Conservation (phyloP, 176 grass and related monocot species). For the Oryza meridionalis region DNA sequence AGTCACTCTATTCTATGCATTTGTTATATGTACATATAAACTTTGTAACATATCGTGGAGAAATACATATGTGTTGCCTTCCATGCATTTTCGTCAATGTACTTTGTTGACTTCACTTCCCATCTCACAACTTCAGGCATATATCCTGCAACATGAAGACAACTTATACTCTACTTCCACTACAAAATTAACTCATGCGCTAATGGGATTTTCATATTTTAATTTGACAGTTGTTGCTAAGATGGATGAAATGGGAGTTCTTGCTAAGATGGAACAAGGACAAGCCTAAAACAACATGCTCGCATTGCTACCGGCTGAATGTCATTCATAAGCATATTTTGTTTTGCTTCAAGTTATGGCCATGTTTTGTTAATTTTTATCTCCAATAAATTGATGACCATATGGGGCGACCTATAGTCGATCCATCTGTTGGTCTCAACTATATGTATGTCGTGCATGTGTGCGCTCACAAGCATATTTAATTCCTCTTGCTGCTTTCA, state of each 20-base stretch:
- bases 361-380: slow-evolving; percentile 11
- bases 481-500: not conserved
- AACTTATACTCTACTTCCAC: not conserved
- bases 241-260: not conserved
- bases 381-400: not conserved
- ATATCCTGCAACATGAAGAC: not conserved
- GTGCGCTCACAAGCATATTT: not conserved
- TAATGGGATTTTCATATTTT: not conserved
- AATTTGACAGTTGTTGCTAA: slow-evolving; percentile 9
- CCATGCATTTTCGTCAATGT: not conserved
- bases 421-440: slow-evolving; percentile 1
- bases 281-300: not conserved
- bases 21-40: not conserved
- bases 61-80: not conserved
- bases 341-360: not conserved
- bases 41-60: not conserved
- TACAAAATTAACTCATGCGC: slow-evolving; percentile 13
- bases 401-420: not conserved
- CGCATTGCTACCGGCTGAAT: not conserved
- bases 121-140: not conserved
- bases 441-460: not conserved
- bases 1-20: not conserved
- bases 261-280: not conserved
- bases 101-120: not conserved
- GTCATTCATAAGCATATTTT: not conserved